Percentiles rank a stretch among this genome's conserved stretches.
These are phyloP conservation scores for Cladosporium cucumerinum DNA, from an alignment of 2,329 filamentous ascomycete genomes.

Conservation along the genomic window DNA sequence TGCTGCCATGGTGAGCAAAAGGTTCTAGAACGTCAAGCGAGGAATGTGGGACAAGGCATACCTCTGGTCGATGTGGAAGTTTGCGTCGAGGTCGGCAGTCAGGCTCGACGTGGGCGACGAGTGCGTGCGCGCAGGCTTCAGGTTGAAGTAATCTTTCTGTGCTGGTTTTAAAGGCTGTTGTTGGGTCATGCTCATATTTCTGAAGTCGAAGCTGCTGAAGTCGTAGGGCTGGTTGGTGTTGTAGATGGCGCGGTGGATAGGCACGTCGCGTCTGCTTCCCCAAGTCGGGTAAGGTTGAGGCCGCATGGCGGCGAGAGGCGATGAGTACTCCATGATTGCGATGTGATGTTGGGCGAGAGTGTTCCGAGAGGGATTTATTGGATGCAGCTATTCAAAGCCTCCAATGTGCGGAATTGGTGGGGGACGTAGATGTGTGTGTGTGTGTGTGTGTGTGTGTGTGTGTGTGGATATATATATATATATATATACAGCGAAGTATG, in stretches of 20 bases:
- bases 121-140: conserved; percentile 74
- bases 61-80: conserved; percentile 96
- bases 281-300: conserved; percentile 63
- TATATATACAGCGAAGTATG: not conserved
- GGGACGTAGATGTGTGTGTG: not conserved
- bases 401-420: conserved; percentile 4
- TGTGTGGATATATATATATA: no score
- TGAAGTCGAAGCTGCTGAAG: conserved; percentile 70
- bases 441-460: no score
- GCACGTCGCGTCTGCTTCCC: conserved; percentile 56
- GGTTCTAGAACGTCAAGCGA: conserved; percentile 26
- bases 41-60: conserved; percentile 45
- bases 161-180: conserved; percentile 62
- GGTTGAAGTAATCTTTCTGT: conserved; percentile 73
- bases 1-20: conserved; percentile 48
- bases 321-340: conserved; percentile 78
- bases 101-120: conserved; percentile 89
- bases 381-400: conserved; percentile 17
- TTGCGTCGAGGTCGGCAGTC: conserved; percentile 91
- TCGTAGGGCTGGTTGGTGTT: conserved; percentile 53
- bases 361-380: not conserved
- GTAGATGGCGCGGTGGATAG: conserved; percentile 50
- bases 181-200: conserved; percentile 60
- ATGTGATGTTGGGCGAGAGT: not conserved
- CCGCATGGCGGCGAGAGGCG: conserved; percentile 90